Evolutionary conservation across 2,329 filamentous ascomycete species (phyloP), one percentile per base, ranked within the genome.

Genomic region (Zasmidium citrigriseum): DNA sequence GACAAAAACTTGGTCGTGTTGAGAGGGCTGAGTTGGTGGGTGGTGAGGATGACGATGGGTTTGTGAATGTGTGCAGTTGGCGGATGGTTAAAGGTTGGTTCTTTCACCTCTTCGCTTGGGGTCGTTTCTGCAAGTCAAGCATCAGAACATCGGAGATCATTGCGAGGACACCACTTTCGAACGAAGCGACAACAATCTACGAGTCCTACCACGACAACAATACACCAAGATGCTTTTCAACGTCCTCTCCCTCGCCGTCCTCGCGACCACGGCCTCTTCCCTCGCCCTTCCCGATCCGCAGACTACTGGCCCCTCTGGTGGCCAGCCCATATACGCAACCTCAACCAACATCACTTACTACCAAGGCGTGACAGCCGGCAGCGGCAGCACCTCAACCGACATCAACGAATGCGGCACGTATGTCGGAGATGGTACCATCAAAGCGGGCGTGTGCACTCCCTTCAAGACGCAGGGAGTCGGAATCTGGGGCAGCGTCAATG

Each of bases 401-500:
- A 25, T 38, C 49, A 27, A 49, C 20, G 24, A 55, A 7, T 68
- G 67, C 53, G 57, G 51, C 25, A 47, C 45, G 10, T 29, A 47
- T 46, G 61, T 65, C 23, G 58, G 53, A 14, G 54, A 46, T 16
- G 61, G 59, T 20, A 58, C 50, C 11, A 45, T 67, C n/a, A 50
- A 59, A 20, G 46, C 52, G 2, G 55, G 50, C 29, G 41, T 46
- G 18, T 69, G 67, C 60, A 57, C 56, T 20, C 34, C 51, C 9
- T 44, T 69, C 29, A 45, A 22, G 21, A 59, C 54, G 4, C 29
- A 45, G 16, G 63, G 53, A 22, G 46, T 70, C 10, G 63, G 61
- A 14, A 58, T 71, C 21, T 52, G 57, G 16, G 61, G 64, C 20
- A 53, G 54, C 3, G 45, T 48, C 10, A 50, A 60, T 12, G 61